Evolutionary conservation across 805 yeast genomes (phyloP), one percentile per base, ranked within the genome.

Genomic region (Metschnikowia rubicola): DNA sequence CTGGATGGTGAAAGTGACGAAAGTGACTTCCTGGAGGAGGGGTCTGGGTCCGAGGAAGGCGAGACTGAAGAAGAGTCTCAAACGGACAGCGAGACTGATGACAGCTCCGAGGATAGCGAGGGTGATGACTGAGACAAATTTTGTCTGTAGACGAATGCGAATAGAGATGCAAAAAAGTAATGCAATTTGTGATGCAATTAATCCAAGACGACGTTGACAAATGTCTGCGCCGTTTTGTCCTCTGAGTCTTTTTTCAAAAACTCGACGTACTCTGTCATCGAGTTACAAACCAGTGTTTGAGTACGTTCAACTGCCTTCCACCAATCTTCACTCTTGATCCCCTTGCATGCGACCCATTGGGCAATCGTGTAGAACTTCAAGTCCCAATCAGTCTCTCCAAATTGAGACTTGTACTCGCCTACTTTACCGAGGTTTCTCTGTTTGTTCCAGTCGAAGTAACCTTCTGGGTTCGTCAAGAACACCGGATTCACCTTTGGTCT

Each of bases 261-360:
- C 8, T 59, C 58, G 13, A 65, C 63, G 47, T 59, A 63, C 17
- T 54, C 40, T 10, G 52, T 41, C 29, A 57, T 59, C n/a, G 46
- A 50, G 9, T 49, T 37, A 45, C 70, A 65, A 7, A 60, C 62
- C 13, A 47, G 40, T n/a, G 29, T 26, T 41, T 54, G 58, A 8
- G 47, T 46, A 1, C 50, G 34, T 8, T 54, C 55, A 5, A 55
- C 51, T 2, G 50, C 47, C 37, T 46, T 46, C 63, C 64, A 62
- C 46, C 56, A 61, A 8, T 43, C 13, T 9, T 48, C 52, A 37
- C 59, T 54, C 21, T 53, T 50, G 37, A 61, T 54, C 7, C 61
- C 63, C 34, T 47, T 39, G 39, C 65, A 62, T 3, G 62, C 62
- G 19, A 61, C 56, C 63, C 63, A 61, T 41, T 57, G 52, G 10